Conservation (phyloP, 352 stramenopile genomes). For the Phytophthora cryptogea region DNA sequence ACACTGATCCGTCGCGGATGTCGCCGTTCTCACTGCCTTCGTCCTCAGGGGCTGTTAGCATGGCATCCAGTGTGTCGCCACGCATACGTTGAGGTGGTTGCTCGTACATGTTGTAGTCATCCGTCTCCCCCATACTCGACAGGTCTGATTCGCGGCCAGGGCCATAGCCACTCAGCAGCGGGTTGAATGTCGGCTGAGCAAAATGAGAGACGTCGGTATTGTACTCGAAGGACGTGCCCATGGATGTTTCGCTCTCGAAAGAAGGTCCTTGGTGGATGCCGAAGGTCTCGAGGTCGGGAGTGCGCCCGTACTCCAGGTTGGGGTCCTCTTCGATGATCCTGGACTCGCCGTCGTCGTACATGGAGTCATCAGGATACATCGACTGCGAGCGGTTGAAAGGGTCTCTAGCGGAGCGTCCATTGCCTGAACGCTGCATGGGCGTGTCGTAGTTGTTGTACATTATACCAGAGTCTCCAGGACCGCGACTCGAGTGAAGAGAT, state of each 20-base stretch:
- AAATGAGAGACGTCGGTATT: slow-evolving; percentile 32
- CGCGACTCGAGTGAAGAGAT: slow-evolving; percentile 46
- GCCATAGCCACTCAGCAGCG: slow-evolving; percentile 41
- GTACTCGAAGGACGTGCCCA: slow-evolving; percentile 59
- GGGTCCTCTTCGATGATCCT: slow-evolving; percentile 41
- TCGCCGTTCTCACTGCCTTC: slow-evolving; percentile 26
- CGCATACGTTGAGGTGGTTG: slow-evolving; percentile 35
- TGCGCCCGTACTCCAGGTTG: slow-evolving; percentile 48
- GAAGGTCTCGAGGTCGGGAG: slow-evolving; percentile 48
- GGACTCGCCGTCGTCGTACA: slow-evolving; percentile 38
- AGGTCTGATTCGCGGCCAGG: slow-evolving; percentile 59
- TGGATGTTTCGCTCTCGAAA: slow-evolving; percentile 60
- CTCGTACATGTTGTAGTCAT: slow-evolving; percentile 59
- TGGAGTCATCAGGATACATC: slow-evolving; percentile 43
- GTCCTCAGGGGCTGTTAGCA: slow-evolving; percentile 31
- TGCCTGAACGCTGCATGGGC: slow-evolving; percentile 37
- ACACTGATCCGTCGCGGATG: slow-evolving; percentile 38
- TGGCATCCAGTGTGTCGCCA: slow-evolving; percentile 33
- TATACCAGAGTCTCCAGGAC: slow-evolving; percentile 26
- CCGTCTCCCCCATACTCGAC: slow-evolving; percentile 56
- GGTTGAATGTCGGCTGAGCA: slow-evolving; percentile 44
- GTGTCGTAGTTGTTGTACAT: slow-evolving; percentile 48
- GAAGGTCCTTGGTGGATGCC: slow-evolving; percentile 47
- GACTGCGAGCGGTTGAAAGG: slow-evolving; percentile 36
- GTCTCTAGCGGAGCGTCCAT: slow-evolving; percentile 17